These are phyloP conservation scores for Phytophthora capsici DNA, from an alignment of 352 stramenopile species.

Conservation along the genomic window DNA sequence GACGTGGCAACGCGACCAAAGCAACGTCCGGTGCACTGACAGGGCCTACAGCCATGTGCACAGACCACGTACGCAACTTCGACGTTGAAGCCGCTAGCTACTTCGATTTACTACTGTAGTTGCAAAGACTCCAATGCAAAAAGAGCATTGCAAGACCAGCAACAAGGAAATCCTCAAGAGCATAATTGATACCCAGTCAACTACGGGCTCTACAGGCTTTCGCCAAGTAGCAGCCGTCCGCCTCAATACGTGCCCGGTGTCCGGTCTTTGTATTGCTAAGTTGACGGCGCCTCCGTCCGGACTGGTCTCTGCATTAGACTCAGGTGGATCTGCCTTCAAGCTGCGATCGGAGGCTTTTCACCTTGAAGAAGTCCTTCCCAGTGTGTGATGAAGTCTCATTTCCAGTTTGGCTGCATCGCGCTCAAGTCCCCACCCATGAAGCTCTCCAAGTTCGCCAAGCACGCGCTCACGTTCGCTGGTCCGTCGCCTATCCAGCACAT, in stretches of 20 bases:
- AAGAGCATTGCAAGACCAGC: no score
- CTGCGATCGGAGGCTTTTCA: not conserved
- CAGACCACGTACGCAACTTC: slow-evolving; percentile 5
- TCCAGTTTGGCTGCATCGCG: slow-evolving; percentile 14
- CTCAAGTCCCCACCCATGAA: slow-evolving; percentile 31
- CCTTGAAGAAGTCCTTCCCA: not conserved
- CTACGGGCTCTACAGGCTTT: no score
- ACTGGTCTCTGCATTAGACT: slow-evolving; percentile 29
- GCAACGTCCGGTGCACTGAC: slow-evolving; percentile 18
- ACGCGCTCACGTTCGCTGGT: slow-evolving; percentile 40
- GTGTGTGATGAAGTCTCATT: slow-evolving; percentile 22
- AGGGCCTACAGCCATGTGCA: slow-evolving; percentile 1
- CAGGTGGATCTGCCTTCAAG: slow-evolving; percentile 25
- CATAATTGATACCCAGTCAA: no score
- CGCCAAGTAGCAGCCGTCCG: not conserved
- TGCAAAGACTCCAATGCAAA: no score
- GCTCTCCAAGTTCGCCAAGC: slow-evolving; percentile 45
- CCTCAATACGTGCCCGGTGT: slow-evolving; percentile 12
- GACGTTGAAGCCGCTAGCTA: slow-evolving; percentile 19
- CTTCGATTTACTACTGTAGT: no score
- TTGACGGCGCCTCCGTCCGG: slow-evolving; percentile 5
- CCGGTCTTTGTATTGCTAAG: slow-evolving; percentile 28
- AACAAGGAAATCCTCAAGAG: no score
- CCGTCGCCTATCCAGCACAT: slow-evolving; percentile 47
- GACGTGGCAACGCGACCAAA: slow-evolving; percentile 14